phyloP scores from a whole-genome alignment of 1,284 basidiomycete genomes.

The Marasmius oreades region DNA sequence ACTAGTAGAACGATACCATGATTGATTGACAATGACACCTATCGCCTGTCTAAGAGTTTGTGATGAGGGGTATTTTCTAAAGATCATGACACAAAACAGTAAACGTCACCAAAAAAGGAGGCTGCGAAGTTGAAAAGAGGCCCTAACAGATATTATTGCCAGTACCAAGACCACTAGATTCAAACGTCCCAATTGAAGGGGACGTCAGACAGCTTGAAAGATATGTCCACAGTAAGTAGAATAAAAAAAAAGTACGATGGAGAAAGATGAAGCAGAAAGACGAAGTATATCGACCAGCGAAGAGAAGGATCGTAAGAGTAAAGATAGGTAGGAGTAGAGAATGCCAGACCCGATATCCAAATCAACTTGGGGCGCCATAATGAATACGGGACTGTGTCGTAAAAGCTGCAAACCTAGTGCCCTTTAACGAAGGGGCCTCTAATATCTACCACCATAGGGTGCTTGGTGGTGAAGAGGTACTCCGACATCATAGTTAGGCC shows the following conservation, averaged over 20 bases:
- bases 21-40: too few species aligned
- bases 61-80: too few species aligned
- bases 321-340: constrained; percentile 22
- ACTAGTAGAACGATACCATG: not conserved
- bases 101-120: not conserved
- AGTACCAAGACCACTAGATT: not conserved
- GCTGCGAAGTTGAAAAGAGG: not conserved
- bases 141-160: not conserved
- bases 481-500: constrained; percentile 43
- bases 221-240: not conserved
- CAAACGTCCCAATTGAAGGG: not conserved
- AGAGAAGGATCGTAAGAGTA: constrained; percentile 17
- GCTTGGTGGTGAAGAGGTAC: constrained; percentile 60
- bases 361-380: not conserved
- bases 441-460: constrained; percentile 34
- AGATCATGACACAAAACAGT: not conserved
- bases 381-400: constrained; percentile 1
- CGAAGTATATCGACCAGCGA: constrained; percentile 25
- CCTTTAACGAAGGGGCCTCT: not conserved
- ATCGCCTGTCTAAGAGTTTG: too few species aligned
- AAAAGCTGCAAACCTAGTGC: not conserved
- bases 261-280: constrained; percentile 2
- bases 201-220: not conserved
- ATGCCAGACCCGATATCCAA: constrained; percentile 16
- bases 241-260: not conserved